phyloP scores from a whole-genome alignment of 306 rosid genomes.

The Boehmeria nivea region DNA sequence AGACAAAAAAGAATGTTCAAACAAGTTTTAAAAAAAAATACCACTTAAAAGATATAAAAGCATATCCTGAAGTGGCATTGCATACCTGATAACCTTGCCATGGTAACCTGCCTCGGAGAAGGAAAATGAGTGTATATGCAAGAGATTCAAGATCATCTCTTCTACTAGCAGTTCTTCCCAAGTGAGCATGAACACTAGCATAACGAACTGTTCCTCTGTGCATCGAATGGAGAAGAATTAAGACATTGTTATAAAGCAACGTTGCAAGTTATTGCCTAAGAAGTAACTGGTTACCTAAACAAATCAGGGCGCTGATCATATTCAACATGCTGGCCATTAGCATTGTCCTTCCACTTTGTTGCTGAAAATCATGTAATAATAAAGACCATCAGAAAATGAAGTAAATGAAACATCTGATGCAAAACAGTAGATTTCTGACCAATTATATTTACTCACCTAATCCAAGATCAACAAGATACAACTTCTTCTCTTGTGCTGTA shows the following conservation, averaged over 20 bases:
- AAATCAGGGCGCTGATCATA: constrained; percentile 97
- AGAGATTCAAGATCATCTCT: constrained; percentile 96
- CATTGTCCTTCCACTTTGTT: constrained; percentile 79
- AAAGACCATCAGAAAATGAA: constrained; percentile 6
- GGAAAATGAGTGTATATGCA: constrained; percentile 88
- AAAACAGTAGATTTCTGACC: constrained; percentile 2
- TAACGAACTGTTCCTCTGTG: constrained; percentile 90
- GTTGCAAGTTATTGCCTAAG: neutral
- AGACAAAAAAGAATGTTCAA: neutral
- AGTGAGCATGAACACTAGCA: constrained; percentile 96
- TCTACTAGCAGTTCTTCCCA: constrained; percentile 96
- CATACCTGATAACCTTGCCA: constrained; percentile 94
- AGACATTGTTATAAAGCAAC: neutral
- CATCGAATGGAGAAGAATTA: constrained; percentile 7
- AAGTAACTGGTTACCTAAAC: constrained; percentile 58
- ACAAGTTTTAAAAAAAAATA: neutral
- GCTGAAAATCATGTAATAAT: constrained; percentile 42
- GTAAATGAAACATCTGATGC: constrained; percentile 14
- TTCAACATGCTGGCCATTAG: constrained; percentile 77
- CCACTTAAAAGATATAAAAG: constrained; percentile 5
- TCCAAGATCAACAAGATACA: constrained; percentile 95
- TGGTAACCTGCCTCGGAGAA: constrained; percentile 81
- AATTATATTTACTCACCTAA: constrained; percentile 47
- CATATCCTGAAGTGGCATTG: constrained; percentile 10
- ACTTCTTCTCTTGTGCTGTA: constrained; percentile 81